These are phyloP conservation scores for Pyrenophora teres DNA, from an alignment of 2,329 filamentous ascomycete genomes.

Conservation along the genomic window DNA sequence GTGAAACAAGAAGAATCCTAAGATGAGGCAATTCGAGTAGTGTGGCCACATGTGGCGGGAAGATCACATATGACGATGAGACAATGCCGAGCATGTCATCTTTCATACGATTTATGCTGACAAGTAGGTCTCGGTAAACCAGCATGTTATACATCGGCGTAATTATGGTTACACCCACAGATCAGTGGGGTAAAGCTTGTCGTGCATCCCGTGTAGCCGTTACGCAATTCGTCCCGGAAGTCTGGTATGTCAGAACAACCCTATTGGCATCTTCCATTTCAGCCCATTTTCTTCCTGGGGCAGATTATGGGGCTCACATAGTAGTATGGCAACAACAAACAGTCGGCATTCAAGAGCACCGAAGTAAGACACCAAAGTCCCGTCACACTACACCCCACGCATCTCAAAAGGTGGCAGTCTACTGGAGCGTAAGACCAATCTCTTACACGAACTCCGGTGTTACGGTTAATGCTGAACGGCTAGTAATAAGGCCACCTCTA, in stretches of 20 bases:
- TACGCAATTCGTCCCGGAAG: not conserved
- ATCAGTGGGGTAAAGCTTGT: not conserved
- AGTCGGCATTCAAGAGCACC: too few species aligned
- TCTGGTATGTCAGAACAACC: not conserved
- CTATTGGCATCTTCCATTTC: too few species aligned
- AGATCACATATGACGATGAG: not conserved
- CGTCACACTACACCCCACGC: not conserved
- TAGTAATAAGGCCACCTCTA: not conserved
- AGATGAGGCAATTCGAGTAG: too few species aligned
- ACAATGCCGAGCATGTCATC: not conserved
- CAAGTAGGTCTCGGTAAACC: not conserved
- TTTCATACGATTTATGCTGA: not conserved
- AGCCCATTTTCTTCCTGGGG: too few species aligned
- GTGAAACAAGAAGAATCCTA: too few species aligned
- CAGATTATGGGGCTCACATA: too few species aligned
- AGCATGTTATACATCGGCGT: not conserved
- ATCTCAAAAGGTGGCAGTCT: not conserved
- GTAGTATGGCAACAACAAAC: too few species aligned
- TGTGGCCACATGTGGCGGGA: too few species aligned
- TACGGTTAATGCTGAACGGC: not conserved
- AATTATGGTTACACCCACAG: not conserved
- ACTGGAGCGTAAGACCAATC: not conserved
- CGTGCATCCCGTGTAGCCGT: not conserved
- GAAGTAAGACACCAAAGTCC: too few species aligned
- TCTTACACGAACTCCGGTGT: not conserved